Conservation (phyloP, 331 rosid species). For the Dryas integrifolia region DNA sequence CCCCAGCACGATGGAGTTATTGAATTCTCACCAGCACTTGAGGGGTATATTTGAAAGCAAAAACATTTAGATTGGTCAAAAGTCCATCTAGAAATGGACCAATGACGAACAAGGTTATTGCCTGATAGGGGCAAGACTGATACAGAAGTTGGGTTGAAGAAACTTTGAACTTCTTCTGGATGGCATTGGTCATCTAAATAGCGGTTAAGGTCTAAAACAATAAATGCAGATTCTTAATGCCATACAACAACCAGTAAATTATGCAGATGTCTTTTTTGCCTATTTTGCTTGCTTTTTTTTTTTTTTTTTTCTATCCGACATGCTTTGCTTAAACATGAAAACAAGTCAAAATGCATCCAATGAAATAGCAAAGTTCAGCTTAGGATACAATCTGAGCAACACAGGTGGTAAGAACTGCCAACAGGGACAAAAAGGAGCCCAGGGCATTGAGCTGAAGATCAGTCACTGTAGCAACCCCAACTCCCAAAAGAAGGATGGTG, state of each 20-base stretch:
- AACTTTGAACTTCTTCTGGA: constrained; percentile 92
- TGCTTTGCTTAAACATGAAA: constrained; percentile 11
- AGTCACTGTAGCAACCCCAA: constrained; percentile 82
- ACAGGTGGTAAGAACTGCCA: constrained; percentile 80
- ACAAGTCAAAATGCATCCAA: constrained; percentile 3
- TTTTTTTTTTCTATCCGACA: neutral
- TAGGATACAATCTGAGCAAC: constrained; percentile 92
- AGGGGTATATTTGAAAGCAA: constrained; percentile 73
- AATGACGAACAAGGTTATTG: constrained; percentile 57
- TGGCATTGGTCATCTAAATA: constrained; percentile 86
- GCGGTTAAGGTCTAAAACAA: constrained; percentile 45
- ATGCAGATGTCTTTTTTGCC: neutral
- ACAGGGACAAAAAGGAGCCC: constrained; percentile 72
- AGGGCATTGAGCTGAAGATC: constrained; percentile 83
- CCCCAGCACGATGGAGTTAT: neutral
- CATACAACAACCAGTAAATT: neutral
- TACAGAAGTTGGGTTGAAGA: constrained; percentile 92
- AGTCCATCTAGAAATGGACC: constrained; percentile 90
- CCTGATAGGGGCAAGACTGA: constrained; percentile 92
- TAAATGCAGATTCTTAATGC: neutral
- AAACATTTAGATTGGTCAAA: constrained; percentile 71
- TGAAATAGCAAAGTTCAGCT: constrained; percentile 9
- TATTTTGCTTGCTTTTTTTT: neutral
- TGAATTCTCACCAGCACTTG: constrained; percentile 70
- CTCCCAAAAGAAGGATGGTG: constrained; percentile 64